Conservation (phyloP, 1,284 basidiomycete genomes). For the Takashimella koratensis region DNA sequence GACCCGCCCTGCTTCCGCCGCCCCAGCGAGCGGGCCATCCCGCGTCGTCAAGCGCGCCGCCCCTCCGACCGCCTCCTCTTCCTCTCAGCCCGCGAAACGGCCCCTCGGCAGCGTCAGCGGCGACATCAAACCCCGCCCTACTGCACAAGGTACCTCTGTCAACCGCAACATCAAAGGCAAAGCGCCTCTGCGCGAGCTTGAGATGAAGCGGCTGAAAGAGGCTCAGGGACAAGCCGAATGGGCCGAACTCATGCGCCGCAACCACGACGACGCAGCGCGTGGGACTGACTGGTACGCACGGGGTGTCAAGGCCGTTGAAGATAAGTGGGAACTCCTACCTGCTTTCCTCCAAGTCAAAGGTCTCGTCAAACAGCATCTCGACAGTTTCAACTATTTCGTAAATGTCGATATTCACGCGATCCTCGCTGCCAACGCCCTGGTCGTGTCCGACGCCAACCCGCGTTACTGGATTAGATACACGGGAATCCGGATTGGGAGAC, state of each 20-base stretch:
- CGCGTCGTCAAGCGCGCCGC: background rate
- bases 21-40: conserved; percentile 3
- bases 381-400: conserved; percentile 99
- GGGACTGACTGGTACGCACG: conserved; percentile 46
- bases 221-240: conserved; percentile 40
- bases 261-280: conserved; percentile 24
- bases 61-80: background rate
- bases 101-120: conserved; percentile 4
- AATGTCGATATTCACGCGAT: conserved; percentile 97
- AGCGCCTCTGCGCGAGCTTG: conserved; percentile 11
- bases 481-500: conserved; percentile 88
- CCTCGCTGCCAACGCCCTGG: conserved; percentile 85
- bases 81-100: background rate
- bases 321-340: conserved; percentile 94
- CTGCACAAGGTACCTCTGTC: conserved; percentile 10
- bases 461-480: conserved; percentile 96
- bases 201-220: background rate
- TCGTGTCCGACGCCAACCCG: conserved; percentile 95
- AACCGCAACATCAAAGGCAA: conserved; percentile 24
- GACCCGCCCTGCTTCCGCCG: background rate
- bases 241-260: conserved; percentile 45
- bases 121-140: background rate
- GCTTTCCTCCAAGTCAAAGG: conserved; percentile 95
- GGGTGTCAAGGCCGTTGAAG: conserved; percentile 60
- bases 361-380: conserved; percentile 99